Evolutionary conservation across 2,329 filamentous ascomycete species (phyloP).

Genomic region (Didymella lethalis): DNA sequence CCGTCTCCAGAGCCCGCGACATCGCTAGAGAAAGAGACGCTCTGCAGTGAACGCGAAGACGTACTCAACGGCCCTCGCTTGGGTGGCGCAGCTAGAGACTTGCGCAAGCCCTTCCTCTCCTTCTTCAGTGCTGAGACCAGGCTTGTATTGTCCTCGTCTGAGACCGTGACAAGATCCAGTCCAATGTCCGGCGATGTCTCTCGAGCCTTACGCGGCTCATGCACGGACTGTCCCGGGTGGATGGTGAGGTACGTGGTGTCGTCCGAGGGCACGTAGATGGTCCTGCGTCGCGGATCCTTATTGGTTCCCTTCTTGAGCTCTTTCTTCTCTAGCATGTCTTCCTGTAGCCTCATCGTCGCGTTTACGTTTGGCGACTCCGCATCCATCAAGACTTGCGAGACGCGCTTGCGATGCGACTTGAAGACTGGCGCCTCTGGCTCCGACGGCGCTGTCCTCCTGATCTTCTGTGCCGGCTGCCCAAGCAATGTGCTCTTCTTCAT

Average conservation of each 20-base stretch:
- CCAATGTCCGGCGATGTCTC: slow-evolving; percentile 49
- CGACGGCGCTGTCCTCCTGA: slow-evolving; percentile 35
- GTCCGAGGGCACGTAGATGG: slow-evolving; percentile 61
- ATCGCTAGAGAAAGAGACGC: slow-evolving; percentile 53
- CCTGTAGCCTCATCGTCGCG: slow-evolving; percentile 43
- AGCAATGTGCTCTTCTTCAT: slow-evolving; percentile 44
- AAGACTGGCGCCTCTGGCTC: slow-evolving; percentile 33
- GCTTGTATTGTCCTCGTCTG: slow-evolving; percentile 49
- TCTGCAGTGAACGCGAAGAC: slow-evolving; percentile 51
- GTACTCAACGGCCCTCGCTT: slow-evolving; percentile 61
- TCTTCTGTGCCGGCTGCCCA: slow-evolving; percentile 49
- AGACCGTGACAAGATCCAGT: slow-evolving; percentile 49
- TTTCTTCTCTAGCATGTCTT: slow-evolving; percentile 40
- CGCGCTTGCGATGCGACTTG: slow-evolving; percentile 46
- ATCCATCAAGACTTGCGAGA: slow-evolving; percentile 46
- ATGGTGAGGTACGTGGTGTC: slow-evolving; percentile 62
- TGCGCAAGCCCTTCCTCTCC: slow-evolving; percentile 46
- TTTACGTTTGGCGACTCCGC: slow-evolving; percentile 34
- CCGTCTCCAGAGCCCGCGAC: slow-evolving; percentile 63
- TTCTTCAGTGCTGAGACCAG: slow-evolving; percentile 44
- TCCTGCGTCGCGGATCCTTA: slow-evolving; percentile 57
- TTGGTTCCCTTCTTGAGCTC: slow-evolving; percentile 43
- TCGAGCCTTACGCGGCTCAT: slow-evolving; percentile 37
- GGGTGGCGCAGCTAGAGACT: slow-evolving; percentile 56
- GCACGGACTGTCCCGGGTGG: slow-evolving; percentile 55